Evolutionary conservation across 2,329 filamentous ascomycete species (phyloP).

Genomic region (Macrophomina tecta): DNA sequence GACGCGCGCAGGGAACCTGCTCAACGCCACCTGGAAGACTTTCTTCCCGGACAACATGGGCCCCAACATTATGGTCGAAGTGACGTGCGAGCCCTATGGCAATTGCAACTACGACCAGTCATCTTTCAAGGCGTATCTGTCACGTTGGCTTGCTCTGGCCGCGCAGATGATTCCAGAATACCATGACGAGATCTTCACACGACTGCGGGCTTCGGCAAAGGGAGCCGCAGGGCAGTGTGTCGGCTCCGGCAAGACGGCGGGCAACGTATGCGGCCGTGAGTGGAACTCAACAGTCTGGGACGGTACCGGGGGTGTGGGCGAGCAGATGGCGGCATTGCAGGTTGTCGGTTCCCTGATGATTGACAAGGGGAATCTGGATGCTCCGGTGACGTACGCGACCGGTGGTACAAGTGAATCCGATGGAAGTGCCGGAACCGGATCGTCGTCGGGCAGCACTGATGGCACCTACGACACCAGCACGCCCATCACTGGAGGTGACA

Average conservation of each 20-base stretch:
- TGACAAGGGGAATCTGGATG: conserved; percentile 33
- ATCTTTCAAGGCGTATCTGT: conserved; percentile 74
- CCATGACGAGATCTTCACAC: conserved; percentile 60
- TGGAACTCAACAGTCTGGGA: conserved; percentile 64
- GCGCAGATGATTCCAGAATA: conserved; percentile 69
- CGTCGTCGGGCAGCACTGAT: conserved; percentile 9
- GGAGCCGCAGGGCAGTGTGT: conserved; percentile 68
- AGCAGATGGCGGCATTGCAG: conserved; percentile 60
- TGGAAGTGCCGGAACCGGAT: conserved; percentile 44
- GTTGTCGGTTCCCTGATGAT: conserved; percentile 56
- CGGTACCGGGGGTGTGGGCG: conserved; percentile 54
- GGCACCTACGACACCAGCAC: conserved; percentile 31
- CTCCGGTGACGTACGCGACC: conserved; percentile 55
- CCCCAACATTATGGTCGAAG: conserved; percentile 68
- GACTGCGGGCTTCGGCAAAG: conserved; percentile 63
- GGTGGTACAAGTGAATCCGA: conserved; percentile 59
- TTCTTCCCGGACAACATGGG: conserved; percentile 64
- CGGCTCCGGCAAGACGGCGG: conserved; percentile 62
- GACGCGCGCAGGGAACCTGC: conserved; percentile 58
- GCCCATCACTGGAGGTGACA: conserved; percentile 46
- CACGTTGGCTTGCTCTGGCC: conserved; percentile 68
- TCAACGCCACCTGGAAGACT: conserved; percentile 49
- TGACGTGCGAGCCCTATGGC: conserved; percentile 66
- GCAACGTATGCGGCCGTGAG: conserved; percentile 64
- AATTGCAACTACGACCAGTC: conserved; percentile 75